A percentile compares a stretch with the other conserved stretches of the same genome.
Evolutionary conservation across 768 basidiomycete genomes (phyloP).

Genomic region (Lyophyllum semitale): DNA sequence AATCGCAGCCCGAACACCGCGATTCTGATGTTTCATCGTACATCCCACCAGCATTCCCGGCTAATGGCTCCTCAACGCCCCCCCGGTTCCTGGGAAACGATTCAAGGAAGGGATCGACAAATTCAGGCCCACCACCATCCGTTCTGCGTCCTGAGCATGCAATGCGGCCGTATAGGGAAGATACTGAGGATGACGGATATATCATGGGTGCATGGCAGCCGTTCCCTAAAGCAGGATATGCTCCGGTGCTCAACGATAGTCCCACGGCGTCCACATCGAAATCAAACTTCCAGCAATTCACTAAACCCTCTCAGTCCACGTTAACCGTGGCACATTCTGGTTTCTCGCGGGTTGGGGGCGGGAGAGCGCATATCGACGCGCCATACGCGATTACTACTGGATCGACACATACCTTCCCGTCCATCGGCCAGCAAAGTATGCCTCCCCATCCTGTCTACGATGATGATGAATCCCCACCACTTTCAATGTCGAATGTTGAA

Average conservation of each 20-base stretch:
- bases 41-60: conserved; percentile 42
- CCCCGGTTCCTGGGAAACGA: conserved; percentile 36
- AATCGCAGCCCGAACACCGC: conserved; percentile 20
- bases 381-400: conserved; percentile 78
- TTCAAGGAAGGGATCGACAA: conserved; percentile 50
- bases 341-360: conserved; percentile 87
- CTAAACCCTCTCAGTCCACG: conserved; percentile 21
- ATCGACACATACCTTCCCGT: conserved; percentile 70
- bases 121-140: conserved; percentile 65
- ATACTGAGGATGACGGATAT: conserved; percentile 80
- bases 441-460: conserved; percentile 19
- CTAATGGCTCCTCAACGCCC: conserved; percentile 29
- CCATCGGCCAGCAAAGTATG: conserved; percentile 49
- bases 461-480: conserved; percentile 46
- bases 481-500: conserved; percentile 53
- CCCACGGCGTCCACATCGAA: conserved; percentile 16
- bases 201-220: conserved; percentile 97
- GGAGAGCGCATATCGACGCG: conserved; percentile 80
- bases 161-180: conserved; percentile 72
- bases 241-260: conserved; percentile 41
- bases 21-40: conserved; percentile 55
- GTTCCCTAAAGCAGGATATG: conserved; percentile 57
- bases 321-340: conserved; percentile 44
- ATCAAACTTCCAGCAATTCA: conserved; percentile 11
- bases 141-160: conserved; percentile 83